Evolutionary conservation across 305 asterid genomes (phyloP), one percentile per base, ranked within the genome.

Genomic region (Fraxinus greggii): DNA sequence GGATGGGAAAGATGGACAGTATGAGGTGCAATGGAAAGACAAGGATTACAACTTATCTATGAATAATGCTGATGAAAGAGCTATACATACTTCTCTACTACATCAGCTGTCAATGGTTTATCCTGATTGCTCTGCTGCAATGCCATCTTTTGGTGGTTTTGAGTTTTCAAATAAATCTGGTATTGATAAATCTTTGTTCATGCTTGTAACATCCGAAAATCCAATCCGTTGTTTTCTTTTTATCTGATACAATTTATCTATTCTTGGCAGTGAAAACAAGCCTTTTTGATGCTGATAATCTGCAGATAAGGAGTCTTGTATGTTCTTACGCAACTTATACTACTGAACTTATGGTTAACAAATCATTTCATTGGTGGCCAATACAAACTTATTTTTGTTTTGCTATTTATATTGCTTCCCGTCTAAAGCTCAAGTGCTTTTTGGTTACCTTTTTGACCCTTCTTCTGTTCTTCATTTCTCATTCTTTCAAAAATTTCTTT

Each of bases 261-360:
- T 83, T 81, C 81, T 29, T 86, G 88, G 90, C 98, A 96, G 98
- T 91, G 88, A 92, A 92, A 90, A 84, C 97, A 84, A 85, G 88
- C 59, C 5, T 86, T 85, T 80, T 86, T 36, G 91, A 89, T 56
- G 93, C 88, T 84, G 93, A 94, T 84, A 84, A 89, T 78, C 87
- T 94, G 85, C 92, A 90, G 88, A 90, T 90, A 86, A 89, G 92
- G 84, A 88, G 92, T 77, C 92, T 91, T 79, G 98, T 94, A 93
- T 33, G 98, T 87, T 84, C 81, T 78, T 80, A n/a, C 59, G 84
- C 70, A 65, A 65, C 83, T 80, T 15, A 61, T 81, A 40, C 15
- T 80, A 81, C 38, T 17, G 72, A 61, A 23, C 72, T 67, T 67
- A 12, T 67, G 74, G 74, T 51, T 65, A 67, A 61, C 24, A 31